Percentiles rank a stretch among this genome's conserved stretches.
These are phyloP conservation scores for Ulota crispa DNA, from an alignment of 225 moss, liverwort and hornwort species.

Conservation along the genomic window DNA sequence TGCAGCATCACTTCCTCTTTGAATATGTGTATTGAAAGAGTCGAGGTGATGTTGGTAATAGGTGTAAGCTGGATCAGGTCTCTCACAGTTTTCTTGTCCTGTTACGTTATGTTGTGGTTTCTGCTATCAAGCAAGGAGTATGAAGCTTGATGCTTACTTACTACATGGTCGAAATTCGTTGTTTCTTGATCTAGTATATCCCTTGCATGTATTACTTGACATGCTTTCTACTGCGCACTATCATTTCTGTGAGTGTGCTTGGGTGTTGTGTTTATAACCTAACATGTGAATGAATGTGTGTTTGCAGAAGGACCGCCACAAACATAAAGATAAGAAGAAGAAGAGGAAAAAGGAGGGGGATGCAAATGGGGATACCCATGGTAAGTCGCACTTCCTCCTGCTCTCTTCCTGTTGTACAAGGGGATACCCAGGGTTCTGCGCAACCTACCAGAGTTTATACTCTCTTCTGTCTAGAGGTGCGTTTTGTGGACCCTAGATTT, in stretches of 20 bases:
- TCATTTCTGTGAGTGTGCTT: not conserved
- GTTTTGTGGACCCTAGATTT: slow-evolving; percentile 28
- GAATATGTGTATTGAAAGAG: not conserved
- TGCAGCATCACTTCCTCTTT: too few relatives aligned
- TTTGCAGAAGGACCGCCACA: slow-evolving; percentile 77
- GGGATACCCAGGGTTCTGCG: slow-evolving; percentile 29
- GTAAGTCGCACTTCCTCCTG: slow-evolving; percentile 63
- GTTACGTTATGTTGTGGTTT: not conserved
- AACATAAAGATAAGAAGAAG: slow-evolving; percentile 82
- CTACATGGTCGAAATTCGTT: not conserved
- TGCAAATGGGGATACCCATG: slow-evolving; percentile 90
- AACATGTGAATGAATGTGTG: slow-evolving; percentile 22
- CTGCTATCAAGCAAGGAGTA: not conserved
- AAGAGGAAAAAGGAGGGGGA: slow-evolving; percentile 96
- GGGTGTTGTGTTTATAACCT: not conserved
- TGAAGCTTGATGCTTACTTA: not conserved
- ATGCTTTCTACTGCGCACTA: not conserved
- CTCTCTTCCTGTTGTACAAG: slow-evolving; percentile 34
- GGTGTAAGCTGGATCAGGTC: not conserved
- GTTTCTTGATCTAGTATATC: not conserved
- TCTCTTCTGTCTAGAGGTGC: slow-evolving; percentile 35
- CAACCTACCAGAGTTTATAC: slow-evolving; percentile 26
- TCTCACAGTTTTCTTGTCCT: not conserved
- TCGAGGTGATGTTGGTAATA: not conserved
- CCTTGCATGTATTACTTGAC: not conserved